phyloP scores from a whole-genome alignment of 2,329 filamentous ascomycete species.

The Pseudopithomyces chartarum region DNA sequence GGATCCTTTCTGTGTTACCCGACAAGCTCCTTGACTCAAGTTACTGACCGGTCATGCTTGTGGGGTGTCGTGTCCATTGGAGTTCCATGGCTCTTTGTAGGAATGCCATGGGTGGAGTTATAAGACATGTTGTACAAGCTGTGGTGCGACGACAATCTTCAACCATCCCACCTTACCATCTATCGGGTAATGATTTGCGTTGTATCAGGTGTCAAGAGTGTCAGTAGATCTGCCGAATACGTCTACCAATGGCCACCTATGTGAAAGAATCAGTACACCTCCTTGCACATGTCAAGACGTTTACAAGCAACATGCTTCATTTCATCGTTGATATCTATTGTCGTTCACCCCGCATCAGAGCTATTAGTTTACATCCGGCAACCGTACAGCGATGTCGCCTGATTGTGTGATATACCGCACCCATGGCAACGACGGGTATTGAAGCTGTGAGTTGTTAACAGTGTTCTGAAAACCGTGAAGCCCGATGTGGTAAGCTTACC shows the following conservation, averaged over 20 bases:
- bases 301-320: slow-evolving; percentile 12
- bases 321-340: slow-evolving; percentile 22
- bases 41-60: neutral
- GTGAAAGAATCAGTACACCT: neutral
- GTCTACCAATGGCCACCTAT: too few species aligned
- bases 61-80: neutral
- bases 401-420: slow-evolving; percentile 98
- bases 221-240: too few species aligned
- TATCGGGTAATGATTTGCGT: neutral
- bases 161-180: neutral
- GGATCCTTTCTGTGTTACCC: neutral
- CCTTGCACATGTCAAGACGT: neutral
- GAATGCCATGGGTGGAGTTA: neutral
- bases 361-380: slow-evolving; percentile 81
- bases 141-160: neutral
- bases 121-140: neutral
- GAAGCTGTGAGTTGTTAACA: slow-evolving; percentile 63
- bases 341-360: neutral
- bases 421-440: slow-evolving; percentile 98
- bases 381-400: slow-evolving; percentile 90
- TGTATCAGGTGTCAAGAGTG: neutral
- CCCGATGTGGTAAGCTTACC: slow-evolving; percentile 66
- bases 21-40: neutral
- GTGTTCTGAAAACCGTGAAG: slow-evolving; percentile 13
- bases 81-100: neutral